These are phyloP conservation scores for Xylaria sp. DNA, from an alignment of 495 filamentous ascomycete species.

Conservation along the genomic window DNA sequence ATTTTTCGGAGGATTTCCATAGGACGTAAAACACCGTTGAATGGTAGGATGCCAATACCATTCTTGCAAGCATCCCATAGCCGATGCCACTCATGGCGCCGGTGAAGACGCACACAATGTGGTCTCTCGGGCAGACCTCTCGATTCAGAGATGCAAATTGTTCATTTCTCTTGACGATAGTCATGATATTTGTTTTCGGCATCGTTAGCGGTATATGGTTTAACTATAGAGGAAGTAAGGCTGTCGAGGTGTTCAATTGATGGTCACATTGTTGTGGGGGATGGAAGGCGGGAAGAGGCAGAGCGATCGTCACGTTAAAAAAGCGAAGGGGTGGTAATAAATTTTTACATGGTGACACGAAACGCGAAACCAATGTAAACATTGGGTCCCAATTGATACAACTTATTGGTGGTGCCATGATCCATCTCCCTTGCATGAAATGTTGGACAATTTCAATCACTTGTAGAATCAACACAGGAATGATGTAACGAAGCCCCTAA, in stretches of 20 bases:
- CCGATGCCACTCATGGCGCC: conserved; percentile 14
- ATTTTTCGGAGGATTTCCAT: background rate
- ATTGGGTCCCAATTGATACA: background rate
- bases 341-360: background rate
- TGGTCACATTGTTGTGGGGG: background rate
- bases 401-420: background rate
- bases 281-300: background rate
- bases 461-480: background rate
- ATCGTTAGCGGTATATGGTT: background rate
- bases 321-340: background rate
- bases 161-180: background rate
- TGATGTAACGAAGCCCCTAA: background rate
- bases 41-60: background rate
- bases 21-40: conserved; percentile 7
- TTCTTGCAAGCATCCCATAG: background rate
- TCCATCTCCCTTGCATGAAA: background rate
- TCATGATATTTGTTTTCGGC: background rate
- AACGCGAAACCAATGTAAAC: background rate
- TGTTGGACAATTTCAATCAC: background rate
- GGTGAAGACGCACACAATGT: background rate
- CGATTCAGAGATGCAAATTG: background rate
- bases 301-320: background rate
- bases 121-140: no score
- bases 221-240: background rate
- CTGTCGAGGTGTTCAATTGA: background rate